Percentiles rank a stretch among this genome's conserved stretches.
These are phyloP conservation scores for Geotrichum bryndzae DNA, from an alignment of 1,139 yeast genomes.

Conservation along the genomic window DNA sequence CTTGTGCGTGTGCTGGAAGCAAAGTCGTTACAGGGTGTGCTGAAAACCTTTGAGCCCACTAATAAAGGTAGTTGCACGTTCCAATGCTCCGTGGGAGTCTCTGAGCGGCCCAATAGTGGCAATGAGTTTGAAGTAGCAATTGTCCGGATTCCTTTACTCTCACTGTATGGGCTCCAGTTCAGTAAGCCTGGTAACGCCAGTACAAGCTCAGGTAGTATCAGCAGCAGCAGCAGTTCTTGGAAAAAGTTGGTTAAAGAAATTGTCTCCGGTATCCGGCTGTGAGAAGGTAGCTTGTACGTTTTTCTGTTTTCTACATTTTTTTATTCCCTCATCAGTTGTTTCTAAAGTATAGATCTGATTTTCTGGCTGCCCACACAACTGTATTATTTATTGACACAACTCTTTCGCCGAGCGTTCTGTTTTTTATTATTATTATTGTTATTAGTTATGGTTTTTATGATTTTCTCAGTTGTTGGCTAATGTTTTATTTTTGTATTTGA, in stretches of 20 bases:
- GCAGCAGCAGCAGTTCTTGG: conserved; percentile 69
- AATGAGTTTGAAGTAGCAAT: conserved; percentile 81
- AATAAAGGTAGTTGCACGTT: not conserved
- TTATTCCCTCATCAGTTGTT: too few relatives aligned
- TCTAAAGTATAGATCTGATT: too few relatives aligned
- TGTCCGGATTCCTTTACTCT: conserved; percentile 86
- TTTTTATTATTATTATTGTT: not conserved
- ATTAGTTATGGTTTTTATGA: not conserved
- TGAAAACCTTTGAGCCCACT: not conserved
- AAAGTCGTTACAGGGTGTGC: not conserved
- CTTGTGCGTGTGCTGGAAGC: not conserved
- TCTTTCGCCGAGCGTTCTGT: not conserved
- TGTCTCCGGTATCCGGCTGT: conserved; percentile 64
- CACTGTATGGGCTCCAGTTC: conserved; percentile 92
- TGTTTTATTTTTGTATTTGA: not conserved
- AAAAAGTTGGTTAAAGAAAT: conserved; percentile 85
- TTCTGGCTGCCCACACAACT: not conserved
- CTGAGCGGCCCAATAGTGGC: not conserved
- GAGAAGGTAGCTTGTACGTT: conserved; percentile 10
- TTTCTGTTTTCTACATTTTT: not conserved
- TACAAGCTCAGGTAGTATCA: not conserved
- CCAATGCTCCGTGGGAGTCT: not conserved
- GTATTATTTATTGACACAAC: not conserved
- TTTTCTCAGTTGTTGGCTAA: not conserved
- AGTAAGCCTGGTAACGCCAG: conserved; percentile 55